These are phyloP conservation scores for Senna siamea DNA, from an alignment of 306 rosid species.

Conservation along the genomic window DNA sequence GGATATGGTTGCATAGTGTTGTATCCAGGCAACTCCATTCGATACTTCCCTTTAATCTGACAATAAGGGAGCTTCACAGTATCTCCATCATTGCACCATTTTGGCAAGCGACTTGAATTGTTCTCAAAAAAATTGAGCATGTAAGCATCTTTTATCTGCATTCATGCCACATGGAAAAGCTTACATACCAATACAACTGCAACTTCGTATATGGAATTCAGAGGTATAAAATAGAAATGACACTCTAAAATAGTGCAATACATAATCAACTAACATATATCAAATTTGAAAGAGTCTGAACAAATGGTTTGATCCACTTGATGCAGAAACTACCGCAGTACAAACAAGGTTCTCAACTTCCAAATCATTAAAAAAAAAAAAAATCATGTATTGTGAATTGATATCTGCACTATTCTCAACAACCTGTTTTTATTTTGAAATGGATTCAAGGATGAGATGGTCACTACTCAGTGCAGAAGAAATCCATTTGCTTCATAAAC, in stretches of 20 bases:
- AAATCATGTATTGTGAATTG: not conserved
- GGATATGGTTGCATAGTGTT: constrained; percentile 77
- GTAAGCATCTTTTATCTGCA: constrained; percentile 97
- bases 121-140: constrained; percentile 80
- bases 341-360: constrained; percentile 23
- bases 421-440: not conserved
- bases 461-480: not conserved
- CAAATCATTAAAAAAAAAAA: not conserved
- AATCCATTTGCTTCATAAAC: not conserved
- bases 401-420: not conserved
- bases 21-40: constrained; percentile 88
- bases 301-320: not conserved
- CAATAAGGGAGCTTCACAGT: constrained; percentile 85
- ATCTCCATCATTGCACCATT: constrained; percentile 93
- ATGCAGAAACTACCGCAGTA: constrained; percentile 22
- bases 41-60: constrained; percentile 87
- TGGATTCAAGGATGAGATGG: not conserved
- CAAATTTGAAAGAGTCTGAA: not conserved
- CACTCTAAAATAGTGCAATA: not conserved
- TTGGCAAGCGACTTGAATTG: constrained; percentile 81
- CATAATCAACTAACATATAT: not conserved
- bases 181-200: not conserved
- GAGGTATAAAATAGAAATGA: not conserved
- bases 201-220: not conserved
- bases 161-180: constrained; percentile 28